Evolutionary conservation across 768 basidiomycete genomes (phyloP), one percentile per base, ranked within the genome.

Genomic region (Phaeotremella skinneri): DNA sequence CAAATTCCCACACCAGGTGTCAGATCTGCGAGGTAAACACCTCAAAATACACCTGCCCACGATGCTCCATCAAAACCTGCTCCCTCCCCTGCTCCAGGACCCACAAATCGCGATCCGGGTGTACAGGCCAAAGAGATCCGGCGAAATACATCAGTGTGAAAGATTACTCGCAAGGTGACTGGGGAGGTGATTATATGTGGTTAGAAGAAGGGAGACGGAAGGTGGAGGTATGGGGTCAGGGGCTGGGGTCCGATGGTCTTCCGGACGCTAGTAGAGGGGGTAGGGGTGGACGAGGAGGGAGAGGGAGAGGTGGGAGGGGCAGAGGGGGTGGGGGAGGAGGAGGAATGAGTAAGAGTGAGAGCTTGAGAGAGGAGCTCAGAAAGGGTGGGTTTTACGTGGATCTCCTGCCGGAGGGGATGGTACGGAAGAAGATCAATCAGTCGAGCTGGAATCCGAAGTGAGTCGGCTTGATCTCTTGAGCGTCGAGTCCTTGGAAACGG

Each of bases 141-240:
- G 62, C 66, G 4, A 55, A 41, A 2, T 75, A 56, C 43, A 63
- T 73, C 30, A 83, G 87, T 13, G 87, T 92, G 85, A 91, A 89
- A 66, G 72, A 84, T 66, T 94, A 91, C 69, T 83, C 84, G 3
- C 90, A 88, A 84, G 89, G 90, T 7, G 82, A 83, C 26, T 87
- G 94, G 85, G 88, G 91, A 85, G 83, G 86, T 66, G 92, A 96
- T 78, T 96, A 91, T 74, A 81, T 81, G 41, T 92, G 85, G 73
- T 80, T 96, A 64, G 92, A 96, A 78, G 88, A 90, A 17, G 76
- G 91, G 29, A 85, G 88, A 21, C 78, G 91, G 63, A 85, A 82
- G 65, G 85, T 87, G n/a, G 80, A 81, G 21, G 84, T 83, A 13
- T 89, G 87, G 85, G 90, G 62, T 29, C 65, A 68, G 60, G 69